A percentile compares a stretch with the other conserved stretches of the same genome.
These are phyloP conservation scores for Triticum timopheevii DNA, from an alignment of 176 grass and related monocot species.

Conservation along the genomic window DNA sequence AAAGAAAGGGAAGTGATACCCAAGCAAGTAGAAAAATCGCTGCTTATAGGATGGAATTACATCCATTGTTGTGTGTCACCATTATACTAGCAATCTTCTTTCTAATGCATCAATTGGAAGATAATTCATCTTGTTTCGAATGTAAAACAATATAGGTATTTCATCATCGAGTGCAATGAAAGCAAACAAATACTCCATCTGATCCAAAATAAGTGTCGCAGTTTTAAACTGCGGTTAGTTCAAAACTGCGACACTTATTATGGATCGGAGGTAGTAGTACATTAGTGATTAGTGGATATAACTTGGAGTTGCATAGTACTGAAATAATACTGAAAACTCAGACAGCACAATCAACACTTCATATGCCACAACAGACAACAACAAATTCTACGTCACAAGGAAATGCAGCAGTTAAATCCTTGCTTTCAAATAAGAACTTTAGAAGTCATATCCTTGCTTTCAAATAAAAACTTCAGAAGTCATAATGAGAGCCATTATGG, in stretches of 20 bases:
- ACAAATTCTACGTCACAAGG: background rate
- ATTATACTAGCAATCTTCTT: background rate
- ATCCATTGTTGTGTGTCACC: background rate
- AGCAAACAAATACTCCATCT: background rate
- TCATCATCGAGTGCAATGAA: background rate
- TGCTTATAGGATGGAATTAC: no score
- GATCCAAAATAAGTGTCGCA: no score
- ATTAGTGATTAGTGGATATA: background rate
- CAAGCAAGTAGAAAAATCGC: background rate
- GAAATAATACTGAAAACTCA: background rate
- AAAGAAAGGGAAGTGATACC: background rate
- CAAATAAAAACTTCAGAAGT: slow-evolving; percentile 11
- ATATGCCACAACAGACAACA: background rate
- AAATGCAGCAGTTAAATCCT: background rate
- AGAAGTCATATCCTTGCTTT: background rate
- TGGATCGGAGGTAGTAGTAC: no score
- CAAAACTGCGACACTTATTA: no score
- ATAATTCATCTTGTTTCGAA: background rate
- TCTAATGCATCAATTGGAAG: background rate
- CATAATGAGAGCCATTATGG: no score
- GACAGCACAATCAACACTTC: background rate
- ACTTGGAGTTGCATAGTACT: background rate
- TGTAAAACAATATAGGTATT: background rate
- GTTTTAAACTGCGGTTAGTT: no score
- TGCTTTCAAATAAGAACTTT: slow-evolving; percentile 15